Conservation (phyloP, 2,329 filamentous ascomycete genomes). For the Ophiosphaerella narmari region DNA sequence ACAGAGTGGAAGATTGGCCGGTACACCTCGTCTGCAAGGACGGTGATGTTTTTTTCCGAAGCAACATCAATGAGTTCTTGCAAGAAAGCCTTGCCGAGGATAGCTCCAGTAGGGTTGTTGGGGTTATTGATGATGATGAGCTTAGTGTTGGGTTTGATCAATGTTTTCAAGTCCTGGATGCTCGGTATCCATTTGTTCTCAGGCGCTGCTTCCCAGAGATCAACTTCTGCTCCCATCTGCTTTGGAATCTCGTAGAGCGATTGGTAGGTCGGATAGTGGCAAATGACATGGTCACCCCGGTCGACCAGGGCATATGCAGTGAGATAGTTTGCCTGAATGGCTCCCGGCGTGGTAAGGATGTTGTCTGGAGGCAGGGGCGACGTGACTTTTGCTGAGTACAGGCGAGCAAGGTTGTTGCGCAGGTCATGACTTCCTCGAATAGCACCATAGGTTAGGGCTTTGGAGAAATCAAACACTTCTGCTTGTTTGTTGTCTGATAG, state of each 20-base stretch:
- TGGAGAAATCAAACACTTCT: conserved; percentile 58
- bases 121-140: conserved; percentile 75
- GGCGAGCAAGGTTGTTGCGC: conserved; percentile 65
- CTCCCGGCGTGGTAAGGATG: conserved; percentile 77
- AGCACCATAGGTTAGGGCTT: conserved; percentile 71
- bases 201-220: conserved; percentile 72
- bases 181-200: conserved; percentile 70
- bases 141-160: conserved; percentile 73
- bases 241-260: conserved; percentile 78
- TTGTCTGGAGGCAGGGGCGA: conserved; percentile 61
- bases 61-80: conserved; percentile 68
- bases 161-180: conserved; percentile 64
- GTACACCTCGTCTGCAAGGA: conserved; percentile 83
- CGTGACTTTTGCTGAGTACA: conserved; percentile 64
- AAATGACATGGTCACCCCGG: conserved; percentile 80
- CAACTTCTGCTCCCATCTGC: conserved; percentile 76
- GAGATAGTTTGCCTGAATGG: conserved; percentile 85
- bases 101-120: conserved; percentile 79
- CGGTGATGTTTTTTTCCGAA: conserved; percentile 63
- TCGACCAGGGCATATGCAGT: conserved; percentile 73
- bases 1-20: conserved; percentile 78
- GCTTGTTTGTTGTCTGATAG: conserved; percentile 61
- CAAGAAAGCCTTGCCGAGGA: conserved; percentile 66
- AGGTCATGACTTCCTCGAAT: conserved; percentile 71
- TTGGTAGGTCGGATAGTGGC: conserved; percentile 82